phyloP scores from a whole-genome alignment of 345 rosid genomes.

The Eucalyptus leucophloia region DNA sequence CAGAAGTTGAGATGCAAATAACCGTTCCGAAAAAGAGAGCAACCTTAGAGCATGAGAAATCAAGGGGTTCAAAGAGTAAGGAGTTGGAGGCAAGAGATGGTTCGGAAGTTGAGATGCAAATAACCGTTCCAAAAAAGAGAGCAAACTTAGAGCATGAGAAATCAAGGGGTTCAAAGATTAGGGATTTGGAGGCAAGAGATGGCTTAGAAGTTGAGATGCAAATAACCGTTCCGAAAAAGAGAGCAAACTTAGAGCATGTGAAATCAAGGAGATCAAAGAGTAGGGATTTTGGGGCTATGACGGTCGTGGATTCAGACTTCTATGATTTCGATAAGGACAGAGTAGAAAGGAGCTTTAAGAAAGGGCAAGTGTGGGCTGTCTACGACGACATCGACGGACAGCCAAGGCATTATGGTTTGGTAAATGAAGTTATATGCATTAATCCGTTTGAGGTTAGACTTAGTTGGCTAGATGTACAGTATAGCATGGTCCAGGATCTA shows the following conservation, averaged over 20 bases:
- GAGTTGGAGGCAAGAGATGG: slow-evolving; percentile 2
- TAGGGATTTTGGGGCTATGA: slow-evolving; percentile 9
- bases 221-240: neutral
- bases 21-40: neutral
- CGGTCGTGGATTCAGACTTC: slow-evolving; percentile 37
- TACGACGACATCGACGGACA: slow-evolving; percentile 47
- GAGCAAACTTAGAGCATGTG: neutral
- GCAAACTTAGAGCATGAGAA: neutral
- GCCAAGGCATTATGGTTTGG: slow-evolving; percentile 75
- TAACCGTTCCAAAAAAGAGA: neutral
- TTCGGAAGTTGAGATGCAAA: neutral
- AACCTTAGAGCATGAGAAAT: neutral
- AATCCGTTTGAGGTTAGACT: slow-evolving; percentile 65
- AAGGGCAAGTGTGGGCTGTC: slow-evolving; percentile 83
- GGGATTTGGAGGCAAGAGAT: neutral
- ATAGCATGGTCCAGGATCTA: slow-evolving; percentile 33
- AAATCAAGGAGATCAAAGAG: neutral
- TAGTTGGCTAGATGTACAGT: slow-evolving; percentile 56
- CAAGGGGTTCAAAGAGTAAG: neutral
- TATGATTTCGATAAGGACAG: slow-evolving; percentile 58
- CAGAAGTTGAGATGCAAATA: neutral
- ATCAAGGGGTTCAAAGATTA: neutral
- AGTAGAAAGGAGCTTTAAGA: slow-evolving; percentile 48
- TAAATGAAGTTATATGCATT: slow-evolving; percentile 56
- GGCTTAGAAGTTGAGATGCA: neutral